Evolutionary conservation across 192 early-diverging fungal genomes (phyloP).

Genomic region (Backusella australiensis): DNA sequence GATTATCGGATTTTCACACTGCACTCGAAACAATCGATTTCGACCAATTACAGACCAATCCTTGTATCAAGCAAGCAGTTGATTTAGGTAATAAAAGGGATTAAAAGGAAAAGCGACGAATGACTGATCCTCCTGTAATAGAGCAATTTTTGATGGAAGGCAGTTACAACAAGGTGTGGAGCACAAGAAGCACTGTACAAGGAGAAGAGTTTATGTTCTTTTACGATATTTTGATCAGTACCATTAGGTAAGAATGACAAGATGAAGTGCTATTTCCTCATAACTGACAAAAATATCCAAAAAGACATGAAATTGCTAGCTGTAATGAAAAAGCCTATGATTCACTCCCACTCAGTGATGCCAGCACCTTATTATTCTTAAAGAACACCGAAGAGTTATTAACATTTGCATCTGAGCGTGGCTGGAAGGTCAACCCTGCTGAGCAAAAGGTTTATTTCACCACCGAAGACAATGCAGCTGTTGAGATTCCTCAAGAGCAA

Average conservation of each 20-base stretch:
- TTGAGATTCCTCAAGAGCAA: constrained; percentile 76
- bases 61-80: constrained; percentile 89
- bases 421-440: constrained; percentile 79
- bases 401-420: constrained; percentile 71
- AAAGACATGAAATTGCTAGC: constrained; percentile 91
- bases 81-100: constrained; percentile 50
- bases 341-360: constrained; percentile 81
- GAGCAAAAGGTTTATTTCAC: constrained; percentile 84
- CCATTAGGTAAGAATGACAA: constrained; percentile 65
- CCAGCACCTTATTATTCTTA: constrained; percentile 86
- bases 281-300: not conserved
- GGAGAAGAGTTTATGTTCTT: constrained; percentile 92
- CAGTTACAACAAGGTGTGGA: constrained; percentile 96
- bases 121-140: not conserved
- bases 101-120: not conserved
- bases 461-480: constrained; percentile 55
- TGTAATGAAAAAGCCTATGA: constrained; percentile 95
- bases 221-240: constrained; percentile 90
- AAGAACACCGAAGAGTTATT: constrained; percentile 77
- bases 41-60: constrained; percentile 73
- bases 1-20: constrained; percentile 98
- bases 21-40: constrained; percentile 89
- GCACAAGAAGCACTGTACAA: constrained; percentile 82
- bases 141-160: constrained; percentile 99
- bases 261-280: not conserved